Evolutionary conservation across 202 grass and related monocot species (phyloP), one percentile per base, ranked within the genome.

Genomic region (Carex arenaria): DNA sequence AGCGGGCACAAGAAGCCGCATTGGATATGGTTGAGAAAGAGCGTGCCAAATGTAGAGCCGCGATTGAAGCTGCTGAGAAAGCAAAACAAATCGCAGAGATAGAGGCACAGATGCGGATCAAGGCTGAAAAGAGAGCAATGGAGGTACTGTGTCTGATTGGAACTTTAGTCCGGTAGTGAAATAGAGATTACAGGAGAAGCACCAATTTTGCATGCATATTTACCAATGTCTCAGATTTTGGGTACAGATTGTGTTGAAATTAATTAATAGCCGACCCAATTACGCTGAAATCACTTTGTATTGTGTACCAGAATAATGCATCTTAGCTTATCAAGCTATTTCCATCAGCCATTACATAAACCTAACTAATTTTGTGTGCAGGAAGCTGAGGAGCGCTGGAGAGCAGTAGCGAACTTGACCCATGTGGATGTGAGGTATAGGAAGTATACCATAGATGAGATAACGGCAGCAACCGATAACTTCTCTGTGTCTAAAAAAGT

Each of bases 391-490:
- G 86, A 92, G 14, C 88, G 87, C 72, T 89, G 85, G 91, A 86
- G 36, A 86, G 66, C 77, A 63, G 15, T 84, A 19, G 64, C 52
- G 10, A 51, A 12, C 3, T 42, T 67, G 15, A 5, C 28, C 19
- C 53, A 67, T 63, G 56, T 59, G 32, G 84, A 84, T 34, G 47
- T 88, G 64, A 88, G 88, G 10, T 97, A 97, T 89, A 82, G 94
- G 4, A 87, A 83, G 60, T 97, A 97, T 86, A 77, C 4, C 55
- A 94, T 97, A 66, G 94, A 97, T 49, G 94, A 97, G 84, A 97
- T 94, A 74, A 84, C 90, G 87, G 73, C 67, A 12, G 94, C 89
- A 18, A 97, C 88, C 0, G 78, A 89, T 17, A 78, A 13, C 13
- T 97, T 97, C 80, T 26, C 78, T 36, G 89, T 82, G 10, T 72